Evolutionary conservation across 2,329 filamentous ascomycete species (phyloP).

Genomic region (Colletotrichum phormii): DNA sequence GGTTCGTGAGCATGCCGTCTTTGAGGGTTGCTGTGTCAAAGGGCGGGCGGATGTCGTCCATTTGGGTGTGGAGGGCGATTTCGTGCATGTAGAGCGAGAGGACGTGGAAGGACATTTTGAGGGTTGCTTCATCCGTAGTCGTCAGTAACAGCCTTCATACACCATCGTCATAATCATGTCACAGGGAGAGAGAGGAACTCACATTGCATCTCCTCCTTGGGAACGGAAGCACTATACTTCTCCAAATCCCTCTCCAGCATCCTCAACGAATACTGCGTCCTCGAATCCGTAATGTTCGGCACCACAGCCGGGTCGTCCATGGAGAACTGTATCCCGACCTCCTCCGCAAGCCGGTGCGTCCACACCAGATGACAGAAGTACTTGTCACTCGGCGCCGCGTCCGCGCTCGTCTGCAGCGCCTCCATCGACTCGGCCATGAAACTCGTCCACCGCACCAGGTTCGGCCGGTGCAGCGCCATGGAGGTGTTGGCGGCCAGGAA

Average conservation of each 20-base stretch:
- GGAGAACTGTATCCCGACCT: conserved; percentile 74
- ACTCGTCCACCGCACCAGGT: conserved; percentile 68
- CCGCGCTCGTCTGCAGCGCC: conserved; percentile 63
- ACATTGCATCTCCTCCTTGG: conserved; percentile 66
- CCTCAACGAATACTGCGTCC: conserved; percentile 73
- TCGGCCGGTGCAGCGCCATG: conserved; percentile 71
- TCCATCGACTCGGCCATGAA: conserved; percentile 72
- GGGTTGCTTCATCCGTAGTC: conserved; percentile 58
- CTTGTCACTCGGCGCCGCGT: conserved; percentile 67
- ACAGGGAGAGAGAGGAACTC: conserved; percentile 46
- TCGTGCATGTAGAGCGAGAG: conserved; percentile 82
- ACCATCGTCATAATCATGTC: not conserved
- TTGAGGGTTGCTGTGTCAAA: conserved; percentile 59
- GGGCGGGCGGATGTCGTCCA: conserved; percentile 62
- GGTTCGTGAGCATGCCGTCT: conserved; percentile 54
- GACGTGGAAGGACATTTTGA: conserved; percentile 73
- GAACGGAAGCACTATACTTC: conserved; percentile 67
- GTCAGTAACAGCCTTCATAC: conserved; percentile 31
- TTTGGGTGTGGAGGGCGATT: conserved; percentile 75
- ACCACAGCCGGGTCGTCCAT: conserved; percentile 71
- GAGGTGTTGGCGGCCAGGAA: conserved; percentile 69
- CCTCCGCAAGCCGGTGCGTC: conserved; percentile 74
- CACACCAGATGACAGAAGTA: conserved; percentile 70
- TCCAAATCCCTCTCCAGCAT: conserved; percentile 74
- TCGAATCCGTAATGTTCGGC: conserved; percentile 69